Evolutionary conservation across 345 rosid genomes (phyloP), one percentile per base, ranked within the genome.

Genomic region (Salix caprea): DNA sequence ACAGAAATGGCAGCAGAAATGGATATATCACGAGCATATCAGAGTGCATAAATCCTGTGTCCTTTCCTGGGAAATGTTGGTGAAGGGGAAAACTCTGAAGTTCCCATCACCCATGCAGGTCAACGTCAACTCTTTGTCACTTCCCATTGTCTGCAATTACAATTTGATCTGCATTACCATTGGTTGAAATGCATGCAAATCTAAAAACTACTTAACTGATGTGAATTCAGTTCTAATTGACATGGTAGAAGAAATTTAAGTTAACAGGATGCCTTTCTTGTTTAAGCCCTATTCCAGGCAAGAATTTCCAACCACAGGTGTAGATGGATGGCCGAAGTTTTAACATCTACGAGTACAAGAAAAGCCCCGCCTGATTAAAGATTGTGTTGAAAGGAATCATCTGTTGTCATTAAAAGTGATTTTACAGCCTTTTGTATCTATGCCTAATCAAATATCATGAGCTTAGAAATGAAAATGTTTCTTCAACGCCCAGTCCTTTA

Each of bases 21-120:
- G 52, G 52, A 46, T 14, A 4, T 14, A 12, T 77, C 67, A 77
- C 16, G 90, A 86, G 90, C 96, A 92, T 73, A 92, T 81, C 82
- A 92, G 82, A 67, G 90, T 86, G 86, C 98, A 94, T 75, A 94
- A 83, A 79, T 92, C 94, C 78, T 56, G 78, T 66, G 83, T 84
- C 80, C 97, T 88, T 65, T 85, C 86, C 60, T 70, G 82, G 13
- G 97, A 84, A 42, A 94, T 83, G 77, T 90, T 86, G 48, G 91
- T 86, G 79, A 36, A 90, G 54, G 94, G 91, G 65, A 88, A 88
- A 69, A 89, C 80, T 81, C 83, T 75, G 86, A 88, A 90, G 79
- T 86, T 89, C 42, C 96, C 96, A 74, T 88, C 90, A n/a, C 56
- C 74, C 77, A 82, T 77, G 72, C 97, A 90, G 13, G 97, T 92